These are phyloP conservation scores for Suillus ampliporus DNA, from an alignment of 768 basidiomycete genomes.

Conservation along the genomic window DNA sequence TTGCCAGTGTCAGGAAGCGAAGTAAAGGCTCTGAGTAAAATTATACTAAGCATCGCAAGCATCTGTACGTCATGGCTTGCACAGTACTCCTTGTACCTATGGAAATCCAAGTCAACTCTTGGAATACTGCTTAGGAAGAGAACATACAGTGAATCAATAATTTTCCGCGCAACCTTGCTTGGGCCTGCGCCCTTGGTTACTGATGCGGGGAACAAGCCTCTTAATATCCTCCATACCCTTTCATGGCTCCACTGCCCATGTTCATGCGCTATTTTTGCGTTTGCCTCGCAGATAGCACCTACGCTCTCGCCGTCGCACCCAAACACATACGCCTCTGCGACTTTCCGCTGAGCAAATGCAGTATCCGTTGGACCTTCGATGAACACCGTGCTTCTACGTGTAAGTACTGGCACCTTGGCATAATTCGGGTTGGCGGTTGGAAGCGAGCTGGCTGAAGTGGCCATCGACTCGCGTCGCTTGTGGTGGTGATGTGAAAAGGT, in stretches of 20 bases:
- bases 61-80: conserved; percentile 74
- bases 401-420: conserved; percentile 42
- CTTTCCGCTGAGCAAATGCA: conserved; percentile 52
- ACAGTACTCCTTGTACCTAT: conserved; percentile 50
- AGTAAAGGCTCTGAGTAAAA: conserved; percentile 59
- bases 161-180: conserved; percentile 36
- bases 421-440: conserved; percentile 39
- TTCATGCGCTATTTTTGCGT: conserved; percentile 62
- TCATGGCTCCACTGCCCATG: conserved; percentile 74
- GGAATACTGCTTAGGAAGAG: conserved; percentile 2
- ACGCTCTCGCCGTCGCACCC: conserved; percentile 40
- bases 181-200: conserved; percentile 32
- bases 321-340: conserved; percentile 70
- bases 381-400: conserved; percentile 62
- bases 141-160: conserved; percentile 57
- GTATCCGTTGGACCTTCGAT: conserved; percentile 58
- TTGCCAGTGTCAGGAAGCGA: conserved; percentile 21
- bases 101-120: conserved; percentile 9
- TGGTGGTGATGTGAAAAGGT: conserved; percentile 56
- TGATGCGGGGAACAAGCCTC: conserved; percentile 50
- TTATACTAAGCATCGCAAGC: conserved; percentile 75
- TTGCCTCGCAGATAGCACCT: conserved; percentile 58
- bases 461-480: conserved; percentile 21
- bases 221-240: conserved; percentile 64
- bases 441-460: not conserved